These are phyloP conservation scores for Cladosporium sp. DNA, from an alignment of 2,329 filamentous ascomycete species.

Conservation along the genomic window DNA sequence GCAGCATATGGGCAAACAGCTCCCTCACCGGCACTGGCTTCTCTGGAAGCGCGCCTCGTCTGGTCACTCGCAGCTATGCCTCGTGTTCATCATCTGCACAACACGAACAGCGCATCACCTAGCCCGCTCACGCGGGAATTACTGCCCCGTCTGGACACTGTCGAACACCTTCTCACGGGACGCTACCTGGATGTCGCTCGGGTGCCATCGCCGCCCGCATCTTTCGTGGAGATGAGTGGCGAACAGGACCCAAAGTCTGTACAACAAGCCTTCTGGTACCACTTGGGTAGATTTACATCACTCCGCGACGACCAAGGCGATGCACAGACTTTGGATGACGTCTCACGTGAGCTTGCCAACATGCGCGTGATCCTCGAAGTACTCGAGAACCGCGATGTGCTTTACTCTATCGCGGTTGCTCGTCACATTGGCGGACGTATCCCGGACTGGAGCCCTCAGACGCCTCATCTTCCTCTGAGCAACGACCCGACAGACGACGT, in stretches of 20 bases:
- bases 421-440: slow-evolving; percentile 69
- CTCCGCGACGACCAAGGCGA: slow-evolving; percentile 62
- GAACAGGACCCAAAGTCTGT: slow-evolving; percentile 51
- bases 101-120: slow-evolving; percentile 46
- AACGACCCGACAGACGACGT: slow-evolving; percentile 43
- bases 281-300: slow-evolving; percentile 71
- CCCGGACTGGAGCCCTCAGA: slow-evolving; percentile 43
- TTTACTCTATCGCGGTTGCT: slow-evolving; percentile 84
- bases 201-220: slow-evolving; percentile 49
- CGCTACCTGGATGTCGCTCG: slow-evolving; percentile 66
- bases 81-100: slow-evolving; percentile 33
- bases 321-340: slow-evolving; percentile 55
- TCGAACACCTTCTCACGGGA: slow-evolving; percentile 76
- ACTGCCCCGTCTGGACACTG: slow-evolving; percentile 67
- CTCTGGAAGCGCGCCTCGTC: slow-evolving; percentile 61
- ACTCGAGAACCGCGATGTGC: slow-evolving; percentile 83
- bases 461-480: slow-evolving; percentile 27
- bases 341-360: slow-evolving; percentile 56
- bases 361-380: slow-evolving; percentile 74
- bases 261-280: slow-evolving; percentile 68
- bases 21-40: slow-evolving; percentile 39
- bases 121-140: slow-evolving; percentile 59
- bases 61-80: slow-evolving; percentile 59
- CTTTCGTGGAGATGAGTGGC: slow-evolving; percentile 36
- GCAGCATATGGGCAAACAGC: slow-evolving; percentile 18